Evolutionary conservation across 768 basidiomycete genomes (phyloP).

Genomic region (Mycena floridula): DNA sequence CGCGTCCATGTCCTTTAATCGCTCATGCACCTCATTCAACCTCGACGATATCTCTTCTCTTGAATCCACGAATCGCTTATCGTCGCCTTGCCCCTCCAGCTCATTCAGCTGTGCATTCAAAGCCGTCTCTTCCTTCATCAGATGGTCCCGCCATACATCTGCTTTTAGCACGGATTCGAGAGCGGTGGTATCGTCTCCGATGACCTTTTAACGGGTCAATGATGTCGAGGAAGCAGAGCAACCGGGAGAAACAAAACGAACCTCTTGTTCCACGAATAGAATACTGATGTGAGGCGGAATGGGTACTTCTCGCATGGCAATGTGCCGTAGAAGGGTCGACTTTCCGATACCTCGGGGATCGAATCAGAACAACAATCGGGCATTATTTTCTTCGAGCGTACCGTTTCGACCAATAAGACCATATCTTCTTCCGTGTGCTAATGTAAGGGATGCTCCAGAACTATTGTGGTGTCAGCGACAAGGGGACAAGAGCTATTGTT

Average conservation of each 20-base stretch:
- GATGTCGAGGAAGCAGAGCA: constrained; percentile 1
- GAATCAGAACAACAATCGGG: not conserved
- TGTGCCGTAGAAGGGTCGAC: constrained; percentile 90
- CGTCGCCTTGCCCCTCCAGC: constrained; percentile 71
- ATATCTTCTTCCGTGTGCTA: constrained; percentile 86
- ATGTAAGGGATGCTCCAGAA: constrained; percentile 78
- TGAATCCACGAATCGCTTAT: constrained; percentile 76
- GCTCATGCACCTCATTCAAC: constrained; percentile 83
- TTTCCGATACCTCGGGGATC: constrained; percentile 75
- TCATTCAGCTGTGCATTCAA: constrained; percentile 69
- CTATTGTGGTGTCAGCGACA: constrained; percentile 28
- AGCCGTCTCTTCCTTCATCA: constrained; percentile 76
- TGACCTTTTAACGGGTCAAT: constrained; percentile 45
- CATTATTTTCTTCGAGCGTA: constrained; percentile 20
- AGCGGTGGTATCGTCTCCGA: constrained; percentile 90
- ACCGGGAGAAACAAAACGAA: constrained; percentile 19
- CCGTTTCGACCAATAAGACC: constrained; percentile 90
- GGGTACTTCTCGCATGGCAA: constrained; percentile 91
- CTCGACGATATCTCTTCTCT: constrained; percentile 79
- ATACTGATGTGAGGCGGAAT: constrained; percentile 95
- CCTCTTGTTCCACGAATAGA: constrained; percentile 98
- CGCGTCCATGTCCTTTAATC: constrained; percentile 96
- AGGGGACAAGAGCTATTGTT: not conserved
- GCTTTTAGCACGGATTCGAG: constrained; percentile 96
- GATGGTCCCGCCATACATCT: constrained; percentile 97